These are phyloP conservation scores for Colletotrichum limetticola DNA, from an alignment of 2,329 filamentous ascomycete species.

Conservation along the genomic window DNA sequence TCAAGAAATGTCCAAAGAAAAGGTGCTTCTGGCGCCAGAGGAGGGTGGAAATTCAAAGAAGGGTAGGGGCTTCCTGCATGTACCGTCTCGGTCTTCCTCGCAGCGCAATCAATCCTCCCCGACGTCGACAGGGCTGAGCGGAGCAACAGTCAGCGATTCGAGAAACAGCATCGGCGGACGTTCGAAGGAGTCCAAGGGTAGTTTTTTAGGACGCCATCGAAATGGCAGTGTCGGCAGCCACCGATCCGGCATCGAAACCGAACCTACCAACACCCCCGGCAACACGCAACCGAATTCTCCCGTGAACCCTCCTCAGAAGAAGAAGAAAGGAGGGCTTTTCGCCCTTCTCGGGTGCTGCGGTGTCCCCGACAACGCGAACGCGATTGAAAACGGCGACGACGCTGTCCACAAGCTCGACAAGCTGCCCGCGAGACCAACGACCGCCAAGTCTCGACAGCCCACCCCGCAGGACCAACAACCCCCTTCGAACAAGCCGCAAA, in stretches of 20 bases:
- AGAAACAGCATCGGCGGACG: conserved; percentile 71
- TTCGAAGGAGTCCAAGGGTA: conserved; percentile 74
- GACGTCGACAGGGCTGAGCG: conserved; percentile 69
- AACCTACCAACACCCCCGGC: conserved; percentile 59
- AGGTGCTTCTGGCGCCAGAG: conserved; percentile 53
- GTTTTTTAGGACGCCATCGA: conserved; percentile 70
- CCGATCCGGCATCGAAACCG: conserved; percentile 63
- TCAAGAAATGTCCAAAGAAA: conserved; percentile 56
- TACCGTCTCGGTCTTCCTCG: conserved; percentile 72
- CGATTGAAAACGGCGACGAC: conserved; percentile 61
- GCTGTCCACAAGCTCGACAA: conserved; percentile 69
- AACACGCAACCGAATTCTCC: conserved; percentile 65
- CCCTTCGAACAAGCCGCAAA: conserved; percentile 52
- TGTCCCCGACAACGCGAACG: conserved; percentile 68
- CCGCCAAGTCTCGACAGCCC: conserved; percentile 63
- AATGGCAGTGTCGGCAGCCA: conserved; percentile 77
- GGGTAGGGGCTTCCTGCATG: conserved; percentile 63
- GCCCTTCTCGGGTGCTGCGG: conserved; percentile 75
- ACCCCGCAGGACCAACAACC: conserved; percentile 62
- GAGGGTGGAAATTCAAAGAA: conserved; percentile 58
- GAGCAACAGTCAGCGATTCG: conserved; percentile 67
- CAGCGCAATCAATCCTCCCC: conserved; percentile 69
- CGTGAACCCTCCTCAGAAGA: conserved; percentile 60
- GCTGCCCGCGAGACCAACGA: conserved; percentile 64
- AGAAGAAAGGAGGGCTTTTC: conserved; percentile 67